These are phyloP conservation scores for Yarrowia sp. DNA, from an alignment of 805 yeast species.

Conservation along the genomic window DNA sequence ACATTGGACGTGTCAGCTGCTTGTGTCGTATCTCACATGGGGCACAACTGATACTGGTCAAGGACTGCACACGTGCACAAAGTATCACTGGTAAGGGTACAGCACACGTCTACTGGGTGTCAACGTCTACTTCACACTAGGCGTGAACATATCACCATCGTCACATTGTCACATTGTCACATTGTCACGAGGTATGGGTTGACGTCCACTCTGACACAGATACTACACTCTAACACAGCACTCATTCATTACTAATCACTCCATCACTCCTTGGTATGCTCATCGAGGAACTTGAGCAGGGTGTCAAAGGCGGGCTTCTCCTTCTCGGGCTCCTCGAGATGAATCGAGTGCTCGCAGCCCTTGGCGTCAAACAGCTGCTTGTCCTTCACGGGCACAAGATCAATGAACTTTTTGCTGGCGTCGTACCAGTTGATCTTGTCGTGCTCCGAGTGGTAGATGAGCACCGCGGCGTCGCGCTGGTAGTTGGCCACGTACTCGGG, in stretches of 20 bases:
- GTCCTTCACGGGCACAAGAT: conserved; percentile 25
- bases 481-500: conserved; percentile 43
- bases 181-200: too few relatives aligned
- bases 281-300: conserved; percentile 5
- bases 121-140: too few relatives aligned
- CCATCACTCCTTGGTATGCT: background rate
- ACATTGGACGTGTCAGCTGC: too few relatives aligned
- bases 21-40: too few relatives aligned
- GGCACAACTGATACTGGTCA: too few relatives aligned
- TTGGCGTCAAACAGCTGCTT: conserved; percentile 25
- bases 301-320: conserved; percentile 8
- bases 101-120: too few relatives aligned
- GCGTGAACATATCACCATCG: too few relatives aligned
- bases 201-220: too few relatives aligned
- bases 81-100: too few relatives aligned
- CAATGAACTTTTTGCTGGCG: conserved; percentile 23
- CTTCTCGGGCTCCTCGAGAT: conserved; percentile 30
- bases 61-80: too few relatives aligned
- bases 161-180: too few relatives aligned
- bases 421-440: conserved; percentile 39
- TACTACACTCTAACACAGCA: too few relatives aligned
- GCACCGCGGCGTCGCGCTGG: conserved; percentile 13
- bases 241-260: background rate
- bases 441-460: conserved; percentile 31
- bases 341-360: conserved; percentile 31